phyloP scores from a whole-genome alignment of 257 asterid species.

The Fraxinus pennsylvanica region DNA sequence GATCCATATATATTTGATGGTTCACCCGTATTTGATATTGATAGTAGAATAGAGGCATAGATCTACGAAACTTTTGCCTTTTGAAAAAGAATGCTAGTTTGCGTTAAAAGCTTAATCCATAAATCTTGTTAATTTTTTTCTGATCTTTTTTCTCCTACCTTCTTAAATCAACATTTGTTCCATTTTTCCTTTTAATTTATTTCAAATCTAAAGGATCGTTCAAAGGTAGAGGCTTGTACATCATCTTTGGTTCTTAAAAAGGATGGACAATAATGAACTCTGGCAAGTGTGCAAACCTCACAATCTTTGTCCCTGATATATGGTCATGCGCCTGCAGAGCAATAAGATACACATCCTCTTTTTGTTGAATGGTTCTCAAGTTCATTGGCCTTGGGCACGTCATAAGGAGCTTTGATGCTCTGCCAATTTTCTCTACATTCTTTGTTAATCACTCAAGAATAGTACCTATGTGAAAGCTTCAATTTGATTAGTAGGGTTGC shows the following conservation, averaged over 20 bases:
- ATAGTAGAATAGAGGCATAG: background rate
- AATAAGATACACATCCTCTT: background rate
- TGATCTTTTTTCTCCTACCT: background rate
- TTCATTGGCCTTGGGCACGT: background rate
- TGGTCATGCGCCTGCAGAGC: background rate
- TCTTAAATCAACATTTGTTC: background rate
- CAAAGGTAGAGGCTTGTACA: background rate
- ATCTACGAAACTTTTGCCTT: background rate
- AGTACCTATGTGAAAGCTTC: background rate
- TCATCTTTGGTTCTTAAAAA: background rate
- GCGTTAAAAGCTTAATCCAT: background rate
- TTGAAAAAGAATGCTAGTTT: background rate
- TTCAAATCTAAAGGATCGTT: background rate
- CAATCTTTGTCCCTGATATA: background rate
- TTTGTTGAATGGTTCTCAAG: background rate
- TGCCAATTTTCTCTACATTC: background rate
- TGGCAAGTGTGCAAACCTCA: background rate
- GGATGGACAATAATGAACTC: background rate
- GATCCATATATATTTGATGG: background rate
- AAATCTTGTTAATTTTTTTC: background rate
- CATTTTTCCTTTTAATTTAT: background rate
- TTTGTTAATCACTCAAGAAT: background rate
- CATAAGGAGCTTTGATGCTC: background rate
- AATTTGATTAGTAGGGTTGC: background rate
- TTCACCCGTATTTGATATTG: background rate